These are phyloP conservation scores for Scheffersomyces quercinus DNA, from an alignment of 1,139 yeast species.

Conservation along the genomic window DNA sequence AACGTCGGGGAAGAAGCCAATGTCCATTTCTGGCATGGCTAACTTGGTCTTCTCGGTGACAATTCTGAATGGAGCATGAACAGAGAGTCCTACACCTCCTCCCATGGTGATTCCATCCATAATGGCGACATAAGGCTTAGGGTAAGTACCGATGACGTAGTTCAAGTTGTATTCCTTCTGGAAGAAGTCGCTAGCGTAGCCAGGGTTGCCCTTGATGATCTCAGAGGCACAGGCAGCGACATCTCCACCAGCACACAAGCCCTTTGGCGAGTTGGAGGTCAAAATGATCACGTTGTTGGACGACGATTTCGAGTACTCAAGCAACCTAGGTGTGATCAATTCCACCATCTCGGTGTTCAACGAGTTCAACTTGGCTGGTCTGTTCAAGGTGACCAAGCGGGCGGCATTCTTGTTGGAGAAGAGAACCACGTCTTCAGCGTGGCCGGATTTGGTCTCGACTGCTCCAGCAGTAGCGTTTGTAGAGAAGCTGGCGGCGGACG, in stretches of 20 bases:
- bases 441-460: constrained; percentile 4
- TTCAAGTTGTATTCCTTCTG: constrained; percentile 79
- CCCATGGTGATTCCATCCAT: constrained; percentile 98
- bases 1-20: constrained; percentile 96
- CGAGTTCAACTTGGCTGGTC: constrained; percentile 84
- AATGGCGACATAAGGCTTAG: constrained; percentile 80
- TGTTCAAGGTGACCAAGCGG: constrained; percentile 74
- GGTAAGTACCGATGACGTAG: constrained; percentile 74
- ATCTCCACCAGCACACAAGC: constrained; percentile 93
- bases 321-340: constrained; percentile 70
- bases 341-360: constrained; percentile 77
- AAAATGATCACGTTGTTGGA: constrained; percentile 66
- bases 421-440: constrained; percentile 56
- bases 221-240: constrained; percentile 72
- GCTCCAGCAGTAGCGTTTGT: not conserved
- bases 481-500: too few species aligned
- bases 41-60: constrained; percentile 87
- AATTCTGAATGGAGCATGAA: constrained; percentile 92
- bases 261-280: constrained; percentile 63
- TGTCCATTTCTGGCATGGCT: constrained; percentile 98
- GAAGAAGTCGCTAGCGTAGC: constrained; percentile 66
- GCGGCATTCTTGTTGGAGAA: constrained; percentile 65
- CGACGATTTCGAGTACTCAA: constrained; percentile 73
- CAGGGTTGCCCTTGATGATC: constrained; percentile 49
- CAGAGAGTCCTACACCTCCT: constrained; percentile 92